Base-by-base conservation (phyloP, 176 grass and related monocot species). In the Eragrostis nindensis region DNA sequence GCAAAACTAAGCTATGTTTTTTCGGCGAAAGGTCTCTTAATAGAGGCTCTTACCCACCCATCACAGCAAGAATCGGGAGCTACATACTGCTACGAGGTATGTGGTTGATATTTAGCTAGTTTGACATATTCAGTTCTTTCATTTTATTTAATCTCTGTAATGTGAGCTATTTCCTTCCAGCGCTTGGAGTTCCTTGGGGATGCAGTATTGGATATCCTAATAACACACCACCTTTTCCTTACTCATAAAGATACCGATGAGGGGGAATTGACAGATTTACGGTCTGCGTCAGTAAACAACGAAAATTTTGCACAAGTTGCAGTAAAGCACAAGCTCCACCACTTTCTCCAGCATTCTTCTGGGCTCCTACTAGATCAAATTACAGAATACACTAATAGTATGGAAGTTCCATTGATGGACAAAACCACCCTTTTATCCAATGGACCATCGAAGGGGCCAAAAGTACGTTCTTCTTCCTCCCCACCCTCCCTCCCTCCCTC, bases 151-250 rank as follows among this genome's bases (percentile, higher is more conserved):
- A 78, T 41, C 59, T 83, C 30, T 91, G 46, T 79, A 70, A 86
- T 25, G 32, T 44, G 48, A 62, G 38, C 49, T 41, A 55, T 44
- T 74, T 53, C 40, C n/a, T 54, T 84, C 62, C 84, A 98, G 92
- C 81, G 95, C 56, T 93, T 98, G 59, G 95, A 98, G 79, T 95
- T 98, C 73, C 85, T 98, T 74, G 95, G 92, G 9, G 95, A 98
- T 80, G 90, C 92, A 11, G 92, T 98, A 43, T 82, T 98, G 82
- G 95, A 93, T 81, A 79, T 98, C 54, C 86, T 98, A 43, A 82
- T 98, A 86, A 95, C 95, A 18, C 79, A 19, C 27, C 78, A 98
- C 80, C 71, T 91, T 55, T 98, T 93, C 90, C 30, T 88, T 78
- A 86, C 62, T 70, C 80, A 98, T 80, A 86, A 84, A 78, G 86